phyloP scores from a whole-genome alignment of 495 filamentous ascomycete species.

The Penicillium cataractarum region DNA sequence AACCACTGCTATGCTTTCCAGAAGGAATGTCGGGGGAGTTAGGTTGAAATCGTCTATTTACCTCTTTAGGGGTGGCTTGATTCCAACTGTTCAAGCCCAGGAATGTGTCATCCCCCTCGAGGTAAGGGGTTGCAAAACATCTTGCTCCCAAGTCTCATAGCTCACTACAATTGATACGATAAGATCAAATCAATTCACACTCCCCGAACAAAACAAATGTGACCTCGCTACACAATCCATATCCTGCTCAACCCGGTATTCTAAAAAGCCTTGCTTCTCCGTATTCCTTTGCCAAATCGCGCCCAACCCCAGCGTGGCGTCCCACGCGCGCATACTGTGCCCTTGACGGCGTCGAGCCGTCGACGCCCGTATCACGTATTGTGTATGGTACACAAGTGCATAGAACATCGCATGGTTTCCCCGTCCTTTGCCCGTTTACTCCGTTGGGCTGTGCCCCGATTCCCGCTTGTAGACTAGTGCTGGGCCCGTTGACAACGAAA shows the following conservation, averaged over 20 bases:
- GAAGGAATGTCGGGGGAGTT: conserved; percentile 11
- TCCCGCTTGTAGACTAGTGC: conserved; percentile 3
- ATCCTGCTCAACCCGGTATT: background rate
- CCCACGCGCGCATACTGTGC: background rate
- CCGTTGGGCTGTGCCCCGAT: conserved; percentile 1
- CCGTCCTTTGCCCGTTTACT: background rate
- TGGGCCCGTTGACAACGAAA: background rate
- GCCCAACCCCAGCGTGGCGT: background rate
- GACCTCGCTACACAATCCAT: background rate
- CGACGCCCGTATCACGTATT: background rate
- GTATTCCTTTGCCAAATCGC: background rate
- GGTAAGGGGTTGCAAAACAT: background rate
- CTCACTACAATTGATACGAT: background rate
- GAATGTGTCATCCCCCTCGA: conserved; percentile 14
- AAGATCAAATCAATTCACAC: background rate
- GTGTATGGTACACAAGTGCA: too few relatives aligned
- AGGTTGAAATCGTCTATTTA: conserved; percentile 15
- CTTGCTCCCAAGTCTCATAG: too few relatives aligned
- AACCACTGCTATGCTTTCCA: conserved; percentile 18
- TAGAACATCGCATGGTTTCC: background rate
- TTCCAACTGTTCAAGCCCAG: conserved; percentile 4
- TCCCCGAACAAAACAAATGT: background rate
- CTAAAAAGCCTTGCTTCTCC: background rate
- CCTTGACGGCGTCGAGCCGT: background rate
- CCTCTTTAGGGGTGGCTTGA: background rate